Evolutionary conservation across 495 filamentous ascomycete genomes (phyloP), one percentile per base, ranked within the genome.

Genomic region (Aspergillus diversus): DNA sequence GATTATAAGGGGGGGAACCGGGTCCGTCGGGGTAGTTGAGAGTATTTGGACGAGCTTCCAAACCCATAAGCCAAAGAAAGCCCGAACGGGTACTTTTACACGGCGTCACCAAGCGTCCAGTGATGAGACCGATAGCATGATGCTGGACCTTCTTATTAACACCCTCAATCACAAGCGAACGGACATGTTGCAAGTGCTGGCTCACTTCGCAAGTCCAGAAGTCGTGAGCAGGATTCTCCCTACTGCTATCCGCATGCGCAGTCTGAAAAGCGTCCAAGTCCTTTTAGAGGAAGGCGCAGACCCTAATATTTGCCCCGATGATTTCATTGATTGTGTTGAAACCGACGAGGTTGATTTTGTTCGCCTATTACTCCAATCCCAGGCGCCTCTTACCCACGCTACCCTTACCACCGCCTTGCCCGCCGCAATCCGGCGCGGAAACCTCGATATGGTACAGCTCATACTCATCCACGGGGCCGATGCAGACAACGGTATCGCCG

Each of bases 11-110:
- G 35, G 47, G 5, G 35, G 32, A 1, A 51, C 53, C 8, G 60
- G 53, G 1, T 57, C 60, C 12, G 60, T 56, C 7, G 46, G 53
- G 7, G 60, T 63, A 0, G 53, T 54, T 0, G 60, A 63, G 35
- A 63, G 60, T 21, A 53, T 63, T 13, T 57, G 53, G 53, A 56
- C 16, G 6, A 63, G 43, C 34, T 55, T 63, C 17, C 60, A 52
- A 53, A 33, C 50, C 7, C 60, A 63, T 33, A 63, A 63, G 27
- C 60, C 60, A 17, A 63, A 57, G 47, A 63, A 57, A 27, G 53
- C 53, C 13, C 33, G 60, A 17, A 49, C 60, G 5, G 53, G 60
- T 16, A 53, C 33, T 42, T 63, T 63, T 13, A 31, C 60, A 15
- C 13, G 60, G 16, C 53, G 60, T n/a, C 53, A 63, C 13, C 60